phyloP scores from a whole-genome alignment of 2,329 filamentous ascomycete species.

The Xylariomycetidae sp. region DNA sequence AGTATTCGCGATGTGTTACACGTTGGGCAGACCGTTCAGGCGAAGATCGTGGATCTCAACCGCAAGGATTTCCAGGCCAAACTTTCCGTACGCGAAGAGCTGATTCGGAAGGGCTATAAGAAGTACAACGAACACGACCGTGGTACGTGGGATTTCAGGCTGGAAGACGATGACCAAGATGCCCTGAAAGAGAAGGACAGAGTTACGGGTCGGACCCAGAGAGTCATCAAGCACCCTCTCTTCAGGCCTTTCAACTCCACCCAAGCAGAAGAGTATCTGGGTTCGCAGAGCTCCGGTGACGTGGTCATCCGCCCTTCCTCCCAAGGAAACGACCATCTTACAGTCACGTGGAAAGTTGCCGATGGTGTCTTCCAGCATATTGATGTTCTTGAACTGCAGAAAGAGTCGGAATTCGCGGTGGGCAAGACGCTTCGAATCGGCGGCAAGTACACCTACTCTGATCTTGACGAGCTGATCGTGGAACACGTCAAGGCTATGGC shows the following conservation, averaged over 20 bases:
- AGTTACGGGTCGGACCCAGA: slow-evolving; percentile 75
- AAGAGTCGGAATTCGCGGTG: slow-evolving; percentile 93
- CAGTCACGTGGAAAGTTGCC: slow-evolving; percentile 96
- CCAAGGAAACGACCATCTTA: slow-evolving; percentile 90
- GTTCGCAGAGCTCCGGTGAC: slow-evolving; percentile 78
- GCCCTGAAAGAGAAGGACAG: slow-evolving; percentile 81
- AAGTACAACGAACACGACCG: slow-evolving; percentile 64
- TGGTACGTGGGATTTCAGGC: slow-evolving; percentile 79
- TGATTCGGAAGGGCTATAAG: slow-evolving; percentile 66
- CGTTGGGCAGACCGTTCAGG: slow-evolving; percentile 77
- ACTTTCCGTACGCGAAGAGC: slow-evolving; percentile 76
- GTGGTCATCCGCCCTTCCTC: slow-evolving; percentile 93
- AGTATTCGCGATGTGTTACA: slow-evolving; percentile 69
- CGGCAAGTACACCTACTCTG: slow-evolving; percentile 85
- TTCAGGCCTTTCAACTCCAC: slow-evolving; percentile 90
- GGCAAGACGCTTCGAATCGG: slow-evolving; percentile 80
- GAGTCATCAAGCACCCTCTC: slow-evolving; percentile 95
- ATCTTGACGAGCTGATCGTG: slow-evolving; percentile 95
- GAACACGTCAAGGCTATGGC: slow-evolving; percentile 97
- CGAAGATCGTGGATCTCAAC: slow-evolving; percentile 82
- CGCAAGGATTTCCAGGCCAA: slow-evolving; percentile 79
- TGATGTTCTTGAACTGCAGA: slow-evolving; percentile 92
- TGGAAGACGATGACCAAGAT: slow-evolving; percentile 77
- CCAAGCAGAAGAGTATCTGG: slow-evolving; percentile 90
- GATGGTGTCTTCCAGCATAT: slow-evolving; percentile 97